Evolutionary conservation across 2,329 filamentous ascomycete species (phyloP), one percentile per base, ranked within the genome.

Genomic region (Pseudocercospora fuligena): DNA sequence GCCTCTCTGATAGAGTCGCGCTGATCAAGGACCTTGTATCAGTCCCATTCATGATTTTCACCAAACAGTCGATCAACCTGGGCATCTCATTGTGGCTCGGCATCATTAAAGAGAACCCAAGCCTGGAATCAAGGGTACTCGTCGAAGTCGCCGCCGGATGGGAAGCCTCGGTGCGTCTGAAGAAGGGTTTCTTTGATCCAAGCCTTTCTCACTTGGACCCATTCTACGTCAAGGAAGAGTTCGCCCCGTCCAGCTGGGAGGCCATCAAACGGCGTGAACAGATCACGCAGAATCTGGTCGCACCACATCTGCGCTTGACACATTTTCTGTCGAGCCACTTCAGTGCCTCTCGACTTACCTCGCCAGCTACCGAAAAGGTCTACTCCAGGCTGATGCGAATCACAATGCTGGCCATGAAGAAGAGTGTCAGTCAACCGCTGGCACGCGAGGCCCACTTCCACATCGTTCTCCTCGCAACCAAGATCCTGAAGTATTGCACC

Each of bases 31-130:
- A 96, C 75, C 85, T 99, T 16, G 94, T 99, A 69, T 90, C 88
- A 72, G 95, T 99, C 67, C 96, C 95, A 0, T 99, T 99, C 79
- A 87, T 88, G 47, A 88, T 97, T 56, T 98, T 99, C 78, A 96
- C 91, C 5, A 97, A 97, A 78, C 92, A 97, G 75, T 95, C 94
- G 1, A 95, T 99, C 77, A 97, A 97, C 77, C 88, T 98, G 60
- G 96, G 95, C 5, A 91, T 97, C 40, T 97, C 95, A 3, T 83
- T 99, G 6, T 99, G 95, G 95, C 88, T 97, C 67, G 95, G 95
- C 27, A 92, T 98, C 14, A 96, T 98, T 75, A 95, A 98, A 74
- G 95, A 99, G 78, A 98, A 97, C 74, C 92, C 94, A 2, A 87
- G 88, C 64, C 90, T 97, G 79, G 93, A 97, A 78, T 87, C 94